Evolutionary conservation across 2,329 filamentous ascomycete genomes (phyloP), one percentile per base, ranked within the genome.

Genomic region (Cercospora beticola): DNA sequence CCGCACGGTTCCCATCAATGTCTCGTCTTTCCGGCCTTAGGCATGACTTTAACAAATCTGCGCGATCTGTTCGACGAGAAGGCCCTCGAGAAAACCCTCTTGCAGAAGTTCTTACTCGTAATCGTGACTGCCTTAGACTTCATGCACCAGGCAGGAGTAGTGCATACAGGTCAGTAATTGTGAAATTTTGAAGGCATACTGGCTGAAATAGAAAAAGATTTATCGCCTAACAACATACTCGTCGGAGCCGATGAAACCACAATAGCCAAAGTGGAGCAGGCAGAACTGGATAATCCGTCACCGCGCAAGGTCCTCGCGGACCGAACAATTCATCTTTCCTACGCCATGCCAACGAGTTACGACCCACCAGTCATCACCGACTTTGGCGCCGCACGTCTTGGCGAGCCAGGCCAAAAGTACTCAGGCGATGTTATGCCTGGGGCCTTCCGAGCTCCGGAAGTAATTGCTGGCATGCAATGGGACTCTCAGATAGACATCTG

Each of bases 361-460:
- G 72, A 72, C 21, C 3, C 31, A 33, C 67, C 70, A 4, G 58
- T 74, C 18, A 70, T 75, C 62, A 67, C 73, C 6, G 75, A 75
- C 62, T 76, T 76, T 67, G 75, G 73, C 23, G 62, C 62, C 18
- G 62, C 23, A 62, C 69, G 64, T 65, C 68, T 66, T 58, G 68
- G 49, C 33, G 61, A 57, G 63, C 52, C 12, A 49, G 64, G 56
- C 52, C 52, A 14, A 49, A 28, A 26, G 70, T 65, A 52, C 28
- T 52, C 16, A 66, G 71, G 28, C 71, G 72, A 73, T 28, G 36
- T 57, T 65, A 76, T 76, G 74, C 67, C 75, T 36, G 73, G 74
- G 36, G 23, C 71, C 26, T 75, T 74, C 66, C 64, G 75, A 28
- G 75, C 73, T 14, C 74, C 73, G 26, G 74, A 76, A 54, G 68